phyloP scores from a whole-genome alignment of 2,329 filamentous ascomycete species.

The Fusarium sp. region DNA sequence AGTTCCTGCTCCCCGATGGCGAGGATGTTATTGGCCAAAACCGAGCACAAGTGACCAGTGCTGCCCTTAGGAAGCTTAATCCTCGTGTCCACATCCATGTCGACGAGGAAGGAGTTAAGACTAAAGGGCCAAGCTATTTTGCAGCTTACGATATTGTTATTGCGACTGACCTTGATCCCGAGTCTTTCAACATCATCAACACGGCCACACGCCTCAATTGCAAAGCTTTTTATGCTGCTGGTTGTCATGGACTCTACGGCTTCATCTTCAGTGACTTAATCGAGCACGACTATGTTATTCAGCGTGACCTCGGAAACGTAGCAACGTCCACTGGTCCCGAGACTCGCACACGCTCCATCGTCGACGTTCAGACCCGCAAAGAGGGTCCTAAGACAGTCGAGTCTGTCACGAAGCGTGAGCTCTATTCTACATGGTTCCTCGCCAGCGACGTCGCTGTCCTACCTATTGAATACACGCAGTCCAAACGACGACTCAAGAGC shows the following conservation, averaged over 20 bases:
- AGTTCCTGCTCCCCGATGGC: slow-evolving; percentile 79
- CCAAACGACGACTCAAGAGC: slow-evolving; percentile 74
- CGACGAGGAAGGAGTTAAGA: slow-evolving; percentile 74
- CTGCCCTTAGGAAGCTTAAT: slow-evolving; percentile 87
- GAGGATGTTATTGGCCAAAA: slow-evolving; percentile 81
- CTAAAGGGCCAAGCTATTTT: slow-evolving; percentile 80
- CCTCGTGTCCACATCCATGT: slow-evolving; percentile 83
- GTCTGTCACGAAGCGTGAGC: slow-evolving; percentile 89
- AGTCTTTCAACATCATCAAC: slow-evolving; percentile 82
- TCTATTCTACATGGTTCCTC: slow-evolving; percentile 89
- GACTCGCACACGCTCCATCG: slow-evolving; percentile 79
- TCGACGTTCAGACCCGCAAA: slow-evolving; percentile 76
- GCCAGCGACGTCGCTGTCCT: slow-evolving; percentile 81
- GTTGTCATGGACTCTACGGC: slow-evolving; percentile 89
- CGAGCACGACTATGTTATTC: slow-evolving; percentile 88
- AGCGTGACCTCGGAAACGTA: slow-evolving; percentile 84
- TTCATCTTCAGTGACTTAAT: slow-evolving; percentile 96
- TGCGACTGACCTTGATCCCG: slow-evolving; percentile 85
- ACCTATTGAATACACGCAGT: slow-evolving; percentile 73
- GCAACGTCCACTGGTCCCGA: slow-evolving; percentile 71
- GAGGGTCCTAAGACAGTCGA: slow-evolving; percentile 78
- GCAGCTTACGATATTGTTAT: slow-evolving; percentile 85
- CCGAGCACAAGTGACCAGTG: slow-evolving; percentile 82
- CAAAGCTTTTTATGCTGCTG: slow-evolving; percentile 88
- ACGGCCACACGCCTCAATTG: slow-evolving; percentile 82